Conservation (phyloP, 768 basidiomycete species). For the Lyophyllum semitale region DNA sequence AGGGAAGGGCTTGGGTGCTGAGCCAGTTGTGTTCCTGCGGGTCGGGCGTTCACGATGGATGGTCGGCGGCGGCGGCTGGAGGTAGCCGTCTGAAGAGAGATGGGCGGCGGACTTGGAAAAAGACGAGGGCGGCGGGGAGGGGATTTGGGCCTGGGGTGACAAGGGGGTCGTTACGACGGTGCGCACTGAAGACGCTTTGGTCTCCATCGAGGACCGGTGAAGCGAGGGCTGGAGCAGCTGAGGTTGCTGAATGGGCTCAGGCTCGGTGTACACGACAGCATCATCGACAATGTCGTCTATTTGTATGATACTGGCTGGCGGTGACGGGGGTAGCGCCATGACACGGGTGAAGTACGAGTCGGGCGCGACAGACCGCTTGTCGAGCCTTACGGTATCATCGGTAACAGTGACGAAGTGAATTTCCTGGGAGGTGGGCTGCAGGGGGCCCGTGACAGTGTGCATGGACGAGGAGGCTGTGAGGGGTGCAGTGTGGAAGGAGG, state of each 20-base stretch:
- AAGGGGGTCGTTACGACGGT: slow-evolving; percentile 21
- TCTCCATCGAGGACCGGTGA: slow-evolving; percentile 55
- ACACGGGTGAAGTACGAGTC: slow-evolving; percentile 17
- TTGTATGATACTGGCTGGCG: slow-evolving; percentile 34
- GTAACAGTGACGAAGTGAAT: slow-evolving; percentile 58
- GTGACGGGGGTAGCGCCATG: slow-evolving; percentile 28
- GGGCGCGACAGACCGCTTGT: slow-evolving; percentile 15
- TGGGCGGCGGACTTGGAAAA: slow-evolving; percentile 25
- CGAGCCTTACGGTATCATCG: slow-evolving; percentile 44
- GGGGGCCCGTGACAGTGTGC: slow-evolving; percentile 12
- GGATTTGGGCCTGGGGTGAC: slow-evolving; percentile 8
- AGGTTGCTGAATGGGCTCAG: slow-evolving; percentile 12
- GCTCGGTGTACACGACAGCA: slow-evolving; percentile 4
- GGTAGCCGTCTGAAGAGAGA: slow-evolving; percentile 42
- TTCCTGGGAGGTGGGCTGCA: slow-evolving; percentile 37
- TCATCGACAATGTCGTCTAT: slow-evolving; percentile 16
- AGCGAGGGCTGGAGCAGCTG: slow-evolving; percentile 14
- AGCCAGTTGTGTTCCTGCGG: slow-evolving; percentile 75
- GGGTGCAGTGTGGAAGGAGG: slow-evolving; percentile 37
- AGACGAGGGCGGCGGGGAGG: slow-evolving; percentile 19
- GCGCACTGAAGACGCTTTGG: slow-evolving; percentile 38
- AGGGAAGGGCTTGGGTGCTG: slow-evolving; percentile 33
- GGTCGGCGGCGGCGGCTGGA: slow-evolving; percentile 49
- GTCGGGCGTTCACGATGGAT: slow-evolving; percentile 42
- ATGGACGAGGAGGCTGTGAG: slow-evolving; percentile 20